Evolutionary conservation across 2,329 filamentous ascomycete genomes (phyloP).

Genomic region (Pleomassaria siparia): DNA sequence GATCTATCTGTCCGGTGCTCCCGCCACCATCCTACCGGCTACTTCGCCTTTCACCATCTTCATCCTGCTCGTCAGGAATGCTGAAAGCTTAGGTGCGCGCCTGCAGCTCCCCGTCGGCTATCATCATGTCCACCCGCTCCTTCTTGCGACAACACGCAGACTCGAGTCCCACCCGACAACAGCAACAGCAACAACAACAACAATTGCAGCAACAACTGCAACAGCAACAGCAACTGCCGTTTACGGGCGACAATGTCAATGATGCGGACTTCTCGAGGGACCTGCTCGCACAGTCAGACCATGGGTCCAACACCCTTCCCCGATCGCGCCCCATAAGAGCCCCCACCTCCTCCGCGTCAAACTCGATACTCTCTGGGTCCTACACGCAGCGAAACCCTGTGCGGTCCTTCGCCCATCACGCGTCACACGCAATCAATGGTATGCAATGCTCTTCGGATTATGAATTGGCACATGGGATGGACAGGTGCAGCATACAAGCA

Average conservation of each 20-base stretch:
- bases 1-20: background rate
- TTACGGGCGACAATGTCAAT: slow-evolving; percentile 31
- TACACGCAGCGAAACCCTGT: slow-evolving; percentile 59
- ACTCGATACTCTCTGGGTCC: slow-evolving; percentile 27
- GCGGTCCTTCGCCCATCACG: slow-evolving; percentile 70
- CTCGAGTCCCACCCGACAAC: slow-evolving; percentile 13
- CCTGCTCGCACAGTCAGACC: slow-evolving; percentile 17
- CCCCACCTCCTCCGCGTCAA: slow-evolving; percentile 23
- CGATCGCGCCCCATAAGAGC: slow-evolving; percentile 31
- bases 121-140: slow-evolving; percentile 24
- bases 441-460: background rate
- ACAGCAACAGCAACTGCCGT: slow-evolving; percentile 35
- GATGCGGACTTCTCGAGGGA: slow-evolving; percentile 32
- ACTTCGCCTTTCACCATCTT: background rate
- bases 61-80: background rate
- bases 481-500: background rate
- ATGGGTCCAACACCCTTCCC: slow-evolving; percentile 25
- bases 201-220: too few species aligned
- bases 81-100: background rate
- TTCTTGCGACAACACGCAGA: slow-evolving; percentile 19
- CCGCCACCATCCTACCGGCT: background rate
- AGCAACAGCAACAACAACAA: too few species aligned
- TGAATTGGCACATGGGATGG: slow-evolving; percentile 6
- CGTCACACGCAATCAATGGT: slow-evolving; percentile 55
- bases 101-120: background rate